Evolutionary conservation across 2,329 filamentous ascomycete species (phyloP).

Genomic region (Colletotrichum abscissum): DNA sequence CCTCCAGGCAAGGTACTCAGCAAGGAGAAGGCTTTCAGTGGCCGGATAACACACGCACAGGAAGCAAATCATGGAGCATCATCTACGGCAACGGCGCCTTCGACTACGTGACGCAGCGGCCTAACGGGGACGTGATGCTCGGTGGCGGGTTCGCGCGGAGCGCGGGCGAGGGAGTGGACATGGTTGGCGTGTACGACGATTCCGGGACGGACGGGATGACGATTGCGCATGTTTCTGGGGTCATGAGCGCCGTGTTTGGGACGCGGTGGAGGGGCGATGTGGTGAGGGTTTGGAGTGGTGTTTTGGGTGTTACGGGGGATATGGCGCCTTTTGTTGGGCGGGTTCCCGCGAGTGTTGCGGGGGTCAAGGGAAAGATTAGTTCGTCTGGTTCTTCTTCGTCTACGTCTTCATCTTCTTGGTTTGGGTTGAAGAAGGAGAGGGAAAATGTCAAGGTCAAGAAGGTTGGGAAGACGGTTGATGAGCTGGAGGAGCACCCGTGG

Average conservation of each 20-base stretch:
- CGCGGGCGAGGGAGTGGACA: slow-evolving; percentile 53
- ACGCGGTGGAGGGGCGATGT: slow-evolving; percentile 49
- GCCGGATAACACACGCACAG: slow-evolving; percentile 50
- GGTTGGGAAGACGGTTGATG: background rate
- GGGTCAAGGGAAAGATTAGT: slow-evolving; percentile 39
- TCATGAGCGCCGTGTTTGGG: slow-evolving; percentile 55
- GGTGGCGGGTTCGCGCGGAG: slow-evolving; percentile 63
- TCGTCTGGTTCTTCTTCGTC: background rate
- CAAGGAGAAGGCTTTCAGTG: slow-evolving; percentile 40
- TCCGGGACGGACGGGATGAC: slow-evolving; percentile 51
- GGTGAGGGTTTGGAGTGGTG: slow-evolving; percentile 60
- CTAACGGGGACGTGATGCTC: slow-evolving; percentile 62
- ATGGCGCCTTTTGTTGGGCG: slow-evolving; percentile 61
- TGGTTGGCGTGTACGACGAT: slow-evolving; percentile 61
- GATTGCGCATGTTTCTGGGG: slow-evolving; percentile 52
- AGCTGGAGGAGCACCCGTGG: background rate
- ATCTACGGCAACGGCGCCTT: slow-evolving; percentile 54
- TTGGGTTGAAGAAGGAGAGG: background rate
- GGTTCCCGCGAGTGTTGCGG: slow-evolving; percentile 42
- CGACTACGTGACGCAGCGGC: slow-evolving; percentile 64
- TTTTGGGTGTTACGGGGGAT: slow-evolving; percentile 60
- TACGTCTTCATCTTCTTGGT: background rate
- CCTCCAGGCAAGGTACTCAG: background rate
- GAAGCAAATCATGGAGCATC: slow-evolving; percentile 61
- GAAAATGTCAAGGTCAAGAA: background rate